A percentile compares a stretch with the other conserved stretches of the same genome.
Evolutionary conservation across 352 stramenopile species (phyloP).

Genomic region (Phytophthora idaei): DNA sequence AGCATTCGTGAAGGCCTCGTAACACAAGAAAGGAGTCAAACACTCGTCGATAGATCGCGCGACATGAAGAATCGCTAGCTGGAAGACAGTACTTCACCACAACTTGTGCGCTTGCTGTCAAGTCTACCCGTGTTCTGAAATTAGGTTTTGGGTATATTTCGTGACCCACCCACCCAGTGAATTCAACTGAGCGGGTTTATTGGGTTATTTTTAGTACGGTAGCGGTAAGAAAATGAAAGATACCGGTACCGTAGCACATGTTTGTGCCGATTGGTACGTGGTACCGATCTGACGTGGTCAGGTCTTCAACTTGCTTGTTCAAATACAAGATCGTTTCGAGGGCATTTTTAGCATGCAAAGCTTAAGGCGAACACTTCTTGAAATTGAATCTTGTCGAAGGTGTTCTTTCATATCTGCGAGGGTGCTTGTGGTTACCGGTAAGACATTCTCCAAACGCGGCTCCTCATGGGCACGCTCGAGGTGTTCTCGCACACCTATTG

Average conservation of each 20-base stretch:
- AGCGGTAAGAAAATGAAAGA: no score
- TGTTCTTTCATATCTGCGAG: slow-evolving; percentile 2
- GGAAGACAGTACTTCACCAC: slow-evolving; percentile 8
- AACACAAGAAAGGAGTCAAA: neutral
- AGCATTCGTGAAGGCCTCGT: slow-evolving; percentile 6
- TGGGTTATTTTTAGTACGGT: no score
- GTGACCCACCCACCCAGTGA: no score
- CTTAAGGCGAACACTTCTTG: neutral
- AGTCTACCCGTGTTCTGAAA: no score
- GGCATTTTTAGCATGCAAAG: slow-evolving; percentile 5
- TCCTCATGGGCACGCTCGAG: slow-evolving; percentile 59
- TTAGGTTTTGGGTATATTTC: no score
- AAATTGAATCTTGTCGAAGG: neutral
- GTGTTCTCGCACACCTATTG: slow-evolving; percentile 64
- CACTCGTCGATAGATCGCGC: slow-evolving; percentile 3
- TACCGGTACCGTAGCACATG: no score
- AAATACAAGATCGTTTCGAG: no score
- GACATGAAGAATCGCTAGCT: neutral
- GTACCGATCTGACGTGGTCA: slow-evolving; percentile 7
- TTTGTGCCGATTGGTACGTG: neutral
- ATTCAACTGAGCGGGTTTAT: no score
- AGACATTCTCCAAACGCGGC: slow-evolving; percentile 4
- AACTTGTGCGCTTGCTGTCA: neutral
- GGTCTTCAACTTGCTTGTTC: neutral
- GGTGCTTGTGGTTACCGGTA: neutral